phyloP scores from a whole-genome alignment of 768 basidiomycete species.

The Pseudohyphozyma bogoriensis region DNA sequence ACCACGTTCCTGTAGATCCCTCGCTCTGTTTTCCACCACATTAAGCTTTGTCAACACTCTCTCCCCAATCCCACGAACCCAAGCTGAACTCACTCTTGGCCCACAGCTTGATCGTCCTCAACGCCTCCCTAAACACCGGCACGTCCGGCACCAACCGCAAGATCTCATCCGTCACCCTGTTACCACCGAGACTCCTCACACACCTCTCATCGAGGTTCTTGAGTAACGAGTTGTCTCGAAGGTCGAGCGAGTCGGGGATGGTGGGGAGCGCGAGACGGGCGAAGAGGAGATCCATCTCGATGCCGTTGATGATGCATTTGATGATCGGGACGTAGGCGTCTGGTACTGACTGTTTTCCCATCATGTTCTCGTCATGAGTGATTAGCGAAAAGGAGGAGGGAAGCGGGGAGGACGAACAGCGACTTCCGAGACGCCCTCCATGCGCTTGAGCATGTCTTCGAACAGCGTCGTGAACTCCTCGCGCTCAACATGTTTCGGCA shows the following conservation, averaged over 20 bases:
- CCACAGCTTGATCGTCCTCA: conserved; percentile 96
- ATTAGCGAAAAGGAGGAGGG: background rate
- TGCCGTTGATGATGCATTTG: conserved; percentile 77
- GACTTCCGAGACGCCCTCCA: conserved; percentile 76
- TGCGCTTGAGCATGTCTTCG: conserved; percentile 71
- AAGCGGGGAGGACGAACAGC: conserved; percentile 52
- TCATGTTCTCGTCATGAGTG: too few species aligned
- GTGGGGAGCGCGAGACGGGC: conserved; percentile 73
- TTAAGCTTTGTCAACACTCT: too few species aligned
- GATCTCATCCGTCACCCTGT: conserved; percentile 91
- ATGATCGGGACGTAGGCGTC: conserved; percentile 95
- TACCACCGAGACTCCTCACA: conserved; percentile 88
- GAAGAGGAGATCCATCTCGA: conserved; percentile 89
- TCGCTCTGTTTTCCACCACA: conserved; percentile 51
- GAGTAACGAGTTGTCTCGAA: conserved; percentile 82
- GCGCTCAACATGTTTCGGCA: conserved; percentile 87
- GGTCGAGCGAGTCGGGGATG: conserved; percentile 81
- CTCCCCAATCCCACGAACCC: background rate
- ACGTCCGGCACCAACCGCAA: conserved; percentile 89
- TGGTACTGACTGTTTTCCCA: conserved; percentile 66
- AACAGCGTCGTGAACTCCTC: conserved; percentile 94
- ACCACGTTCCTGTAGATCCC: conserved; percentile 98
- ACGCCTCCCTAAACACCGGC: conserved; percentile 81
- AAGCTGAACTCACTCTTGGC: conserved; percentile 56
- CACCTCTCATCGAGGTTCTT: conserved; percentile 89